Evolutionary conservation across 2,329 filamentous ascomycete species (phyloP).

Genomic region (Dactylella cylindrospora): DNA sequence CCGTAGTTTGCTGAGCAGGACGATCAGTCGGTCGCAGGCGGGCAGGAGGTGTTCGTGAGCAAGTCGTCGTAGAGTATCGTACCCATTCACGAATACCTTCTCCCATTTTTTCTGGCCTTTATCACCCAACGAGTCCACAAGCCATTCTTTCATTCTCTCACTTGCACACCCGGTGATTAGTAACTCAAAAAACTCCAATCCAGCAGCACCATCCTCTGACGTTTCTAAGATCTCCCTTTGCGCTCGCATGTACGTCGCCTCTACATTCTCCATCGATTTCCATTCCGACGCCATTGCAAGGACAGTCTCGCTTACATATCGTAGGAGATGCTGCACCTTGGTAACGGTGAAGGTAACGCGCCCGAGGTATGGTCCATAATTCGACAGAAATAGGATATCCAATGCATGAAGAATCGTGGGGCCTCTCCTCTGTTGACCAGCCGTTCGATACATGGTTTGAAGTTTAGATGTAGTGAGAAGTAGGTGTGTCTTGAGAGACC

Average conservation of each 20-base stretch:
- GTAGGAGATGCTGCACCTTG: constrained; percentile 78
- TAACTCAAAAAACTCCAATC: constrained; percentile 49
- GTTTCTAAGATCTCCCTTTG: constrained; percentile 70
- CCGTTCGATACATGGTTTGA: constrained; percentile 51
- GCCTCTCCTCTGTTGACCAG: constrained; percentile 12
- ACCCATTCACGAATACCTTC: constrained; percentile 74
- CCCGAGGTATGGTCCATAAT: constrained; percentile 76
- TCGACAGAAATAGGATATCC: constrained; percentile 79
- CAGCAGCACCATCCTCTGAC: constrained; percentile 46
- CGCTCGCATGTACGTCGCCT: constrained; percentile 74
- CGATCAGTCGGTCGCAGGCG: constrained; percentile 76
- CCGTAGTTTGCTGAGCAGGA: constrained; percentile 78
- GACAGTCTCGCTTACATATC: constrained; percentile 80
- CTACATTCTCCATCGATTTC: constrained; percentile 77
- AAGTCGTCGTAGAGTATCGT: constrained; percentile 74
- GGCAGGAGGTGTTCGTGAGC: constrained; percentile 87
- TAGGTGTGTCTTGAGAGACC: constrained; percentile 47
- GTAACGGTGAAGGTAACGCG: constrained; percentile 84
- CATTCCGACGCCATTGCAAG: constrained; percentile 78
- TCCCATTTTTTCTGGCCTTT: constrained; percentile 95
- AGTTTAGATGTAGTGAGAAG: constrained; percentile 45
- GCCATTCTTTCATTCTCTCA: constrained; percentile 74
- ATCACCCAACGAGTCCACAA: constrained; percentile 79
- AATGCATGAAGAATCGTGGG: constrained; percentile 65
- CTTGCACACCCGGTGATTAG: constrained; percentile 49